A percentile compares a stretch with the other conserved stretches of the same genome.
These are phyloP conservation scores for Trichoderma gracile DNA, from an alignment of 2,329 filamentous ascomycete species.

Conservation along the genomic window DNA sequence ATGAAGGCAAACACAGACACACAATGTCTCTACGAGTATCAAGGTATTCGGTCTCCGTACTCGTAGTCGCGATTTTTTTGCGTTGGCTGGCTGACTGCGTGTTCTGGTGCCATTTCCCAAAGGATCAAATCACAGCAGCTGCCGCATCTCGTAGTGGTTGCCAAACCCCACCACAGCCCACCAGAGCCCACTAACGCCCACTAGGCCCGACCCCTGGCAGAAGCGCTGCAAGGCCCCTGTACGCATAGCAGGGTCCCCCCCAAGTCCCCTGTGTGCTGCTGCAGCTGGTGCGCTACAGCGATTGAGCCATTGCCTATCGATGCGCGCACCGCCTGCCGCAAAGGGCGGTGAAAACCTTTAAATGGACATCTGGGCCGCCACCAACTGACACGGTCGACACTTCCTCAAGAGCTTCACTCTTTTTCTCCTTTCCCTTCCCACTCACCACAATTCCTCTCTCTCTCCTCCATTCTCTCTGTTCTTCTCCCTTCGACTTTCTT, in stretches of 20 bases:
- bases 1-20: neutral
- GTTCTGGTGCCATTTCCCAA: too few species aligned
- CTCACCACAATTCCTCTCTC: neutral
- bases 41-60: slow-evolving; percentile 11
- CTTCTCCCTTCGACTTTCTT: neutral
- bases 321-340: slow-evolving; percentile 26
- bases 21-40: too few species aligned
- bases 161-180: slow-evolving; percentile 4
- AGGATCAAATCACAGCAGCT: too few species aligned
- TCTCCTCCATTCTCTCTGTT: neutral
- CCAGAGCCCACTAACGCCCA: slow-evolving; percentile 1
- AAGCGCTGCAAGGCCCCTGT: slow-evolving; percentile 2
- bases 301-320: neutral
- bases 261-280: neutral
- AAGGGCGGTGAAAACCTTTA: slow-evolving; percentile 30
- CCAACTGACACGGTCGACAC: neutral
- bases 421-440: slow-evolving; percentile 21
- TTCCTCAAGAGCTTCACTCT: slow-evolving; percentile 22
- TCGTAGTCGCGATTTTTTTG: slow-evolving; percentile 24
- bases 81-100: too few species aligned
- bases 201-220: slow-evolving; percentile 17
- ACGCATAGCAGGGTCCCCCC: too few species aligned
- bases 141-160: neutral
- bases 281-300: slow-evolving; percentile 2
- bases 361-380: slow-evolving; percentile 18